A percentile compares a stretch with the other conserved stretches of the same genome.
Conservation (phyloP, 495 filamentous ascomycete genomes). For the Collariella sp. region DNA sequence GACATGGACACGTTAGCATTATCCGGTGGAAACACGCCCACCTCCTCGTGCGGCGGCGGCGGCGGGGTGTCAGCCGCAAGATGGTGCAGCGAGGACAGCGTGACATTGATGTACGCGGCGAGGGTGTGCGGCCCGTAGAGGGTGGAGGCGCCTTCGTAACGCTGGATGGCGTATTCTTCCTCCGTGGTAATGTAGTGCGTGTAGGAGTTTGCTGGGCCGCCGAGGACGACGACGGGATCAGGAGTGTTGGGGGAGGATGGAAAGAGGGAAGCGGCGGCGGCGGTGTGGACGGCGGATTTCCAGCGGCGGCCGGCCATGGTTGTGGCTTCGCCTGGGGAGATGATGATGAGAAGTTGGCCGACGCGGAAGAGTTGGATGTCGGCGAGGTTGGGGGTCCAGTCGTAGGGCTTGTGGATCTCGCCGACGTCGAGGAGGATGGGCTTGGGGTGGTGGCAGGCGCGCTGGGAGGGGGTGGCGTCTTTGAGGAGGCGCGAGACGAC, state of each 20-base stretch:
- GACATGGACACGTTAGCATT: conserved; percentile 70
- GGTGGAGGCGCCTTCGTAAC: conserved; percentile 93
- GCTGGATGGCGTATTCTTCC: conserved; percentile 83
- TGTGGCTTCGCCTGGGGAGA: conserved; percentile 84
- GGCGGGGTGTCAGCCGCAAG: conserved; percentile 43
- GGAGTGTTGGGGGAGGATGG: background rate
- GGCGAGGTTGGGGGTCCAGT: conserved; percentile 88
- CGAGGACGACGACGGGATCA: conserved; percentile 69
- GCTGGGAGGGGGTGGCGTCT: conserved; percentile 60
- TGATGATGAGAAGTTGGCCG: conserved; percentile 79
- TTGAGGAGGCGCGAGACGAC: conserved; percentile 67
- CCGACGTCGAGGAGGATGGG: conserved; percentile 87
- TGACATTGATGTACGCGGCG: conserved; percentile 83
- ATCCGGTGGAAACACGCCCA: conserved; percentile 62
- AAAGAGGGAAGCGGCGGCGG: conserved; percentile 42
- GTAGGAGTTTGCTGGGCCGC: conserved; percentile 92
- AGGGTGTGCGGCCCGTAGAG: conserved; percentile 90
- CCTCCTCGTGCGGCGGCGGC: conserved; percentile 39
- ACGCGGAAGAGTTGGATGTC: conserved; percentile 85
- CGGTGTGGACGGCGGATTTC: conserved; percentile 67
- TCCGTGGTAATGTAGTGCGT: conserved; percentile 92
- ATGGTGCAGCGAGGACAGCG: conserved; percentile 61
- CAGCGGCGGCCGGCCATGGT: conserved; percentile 94
- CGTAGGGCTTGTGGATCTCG: conserved; percentile 67
- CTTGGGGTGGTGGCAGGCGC: conserved; percentile 72